A percentile compares a stretch with the other conserved stretches of the same genome.
Conservation (phyloP, 2,329 filamentous ascomycete species). For the Phialemoniopsis sp. region DNA sequence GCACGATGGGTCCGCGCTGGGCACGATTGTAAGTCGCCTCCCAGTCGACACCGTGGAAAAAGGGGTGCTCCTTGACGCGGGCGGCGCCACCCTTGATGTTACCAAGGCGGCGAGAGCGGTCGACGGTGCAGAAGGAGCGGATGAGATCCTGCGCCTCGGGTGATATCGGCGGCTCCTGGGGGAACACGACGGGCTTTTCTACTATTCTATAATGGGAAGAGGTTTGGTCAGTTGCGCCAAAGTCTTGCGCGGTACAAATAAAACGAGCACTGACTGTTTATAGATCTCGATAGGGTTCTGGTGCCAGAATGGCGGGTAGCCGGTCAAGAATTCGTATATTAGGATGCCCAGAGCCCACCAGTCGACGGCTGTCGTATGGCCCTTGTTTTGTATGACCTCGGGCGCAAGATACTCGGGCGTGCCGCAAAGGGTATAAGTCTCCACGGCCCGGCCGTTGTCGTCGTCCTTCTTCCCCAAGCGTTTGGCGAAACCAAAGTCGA, state of each 20-base stretch:
- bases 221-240: no score
- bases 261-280: slow-evolving; percentile 53
- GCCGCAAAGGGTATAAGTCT: slow-evolving; percentile 80
- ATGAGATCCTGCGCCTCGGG: slow-evolving; percentile 71
- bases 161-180: slow-evolving; percentile 61
- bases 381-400: slow-evolving; percentile 81
- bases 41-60: slow-evolving; percentile 73
- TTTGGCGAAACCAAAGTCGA: slow-evolving; percentile 85
- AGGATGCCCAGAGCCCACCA: slow-evolving; percentile 86
- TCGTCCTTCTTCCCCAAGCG: slow-evolving; percentile 55
- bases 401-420: slow-evolving; percentile 82
- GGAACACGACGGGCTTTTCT: slow-evolving; percentile 72
- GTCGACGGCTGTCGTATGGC: slow-evolving; percentile 71
- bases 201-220: slow-evolving; percentile 63
- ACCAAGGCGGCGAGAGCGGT: slow-evolving; percentile 72
- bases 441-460: slow-evolving; percentile 28
- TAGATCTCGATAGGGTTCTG: slow-evolving; percentile 85
- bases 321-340: slow-evolving; percentile 80
- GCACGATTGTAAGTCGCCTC: slow-evolving; percentile 63
- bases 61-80: slow-evolving; percentile 70
- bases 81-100: slow-evolving; percentile 72
- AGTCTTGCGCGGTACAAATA: background rate
- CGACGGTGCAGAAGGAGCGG: slow-evolving; percentile 70
- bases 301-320: slow-evolving; percentile 84
- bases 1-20: slow-evolving; percentile 67